These are phyloP conservation scores for Taphrina deformans DNA, from an alignment of 1,139 yeast genomes.

Conservation along the genomic window DNA sequence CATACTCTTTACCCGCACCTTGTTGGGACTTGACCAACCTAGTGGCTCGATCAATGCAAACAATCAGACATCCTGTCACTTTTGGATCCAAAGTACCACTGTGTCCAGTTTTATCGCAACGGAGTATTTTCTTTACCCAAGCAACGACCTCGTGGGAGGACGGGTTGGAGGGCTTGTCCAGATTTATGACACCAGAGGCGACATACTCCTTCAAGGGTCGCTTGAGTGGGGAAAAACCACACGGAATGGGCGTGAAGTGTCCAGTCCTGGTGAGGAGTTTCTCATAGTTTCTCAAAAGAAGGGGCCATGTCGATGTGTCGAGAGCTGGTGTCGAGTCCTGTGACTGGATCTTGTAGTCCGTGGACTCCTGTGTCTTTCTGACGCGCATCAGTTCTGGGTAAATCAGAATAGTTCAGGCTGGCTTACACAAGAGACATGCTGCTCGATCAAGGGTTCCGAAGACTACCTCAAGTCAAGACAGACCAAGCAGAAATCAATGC, in stretches of 20 bases:
- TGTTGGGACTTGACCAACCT: conserved; percentile 97
- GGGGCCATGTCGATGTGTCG: conserved; percentile 94
- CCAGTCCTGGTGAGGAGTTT: conserved; percentile 83
- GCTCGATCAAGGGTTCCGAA: neutral
- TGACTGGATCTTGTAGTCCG: conserved; percentile 72
- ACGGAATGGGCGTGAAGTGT: conserved; percentile 42
- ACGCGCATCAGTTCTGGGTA: neutral
- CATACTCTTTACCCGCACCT: conserved; percentile 99
- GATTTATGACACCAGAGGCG: conserved; percentile 92
- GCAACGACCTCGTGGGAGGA: conserved; percentile 84
- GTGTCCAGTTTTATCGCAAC: conserved; percentile 94
- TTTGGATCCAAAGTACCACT: conserved; percentile 98
- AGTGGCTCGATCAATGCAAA: conserved; percentile 96
- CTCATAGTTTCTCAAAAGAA: conserved; percentile 89
- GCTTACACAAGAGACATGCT: conserved; percentile 12
- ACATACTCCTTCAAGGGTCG: conserved; percentile 88
- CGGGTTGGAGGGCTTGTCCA: conserved; percentile 97
- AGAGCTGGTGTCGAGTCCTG: conserved; percentile 70
- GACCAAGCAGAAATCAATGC: neutral
- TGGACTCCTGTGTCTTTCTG: conserved; percentile 24
- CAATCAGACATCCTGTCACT: conserved; percentile 96
- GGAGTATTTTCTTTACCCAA: conserved; percentile 93
- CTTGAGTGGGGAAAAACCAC: conserved; percentile 91
- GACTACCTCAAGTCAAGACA: neutral
- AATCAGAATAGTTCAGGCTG: too few relatives aligned